Conservation (phyloP, 768 basidiomycete species). For the Lactifluus volemus region DNA sequence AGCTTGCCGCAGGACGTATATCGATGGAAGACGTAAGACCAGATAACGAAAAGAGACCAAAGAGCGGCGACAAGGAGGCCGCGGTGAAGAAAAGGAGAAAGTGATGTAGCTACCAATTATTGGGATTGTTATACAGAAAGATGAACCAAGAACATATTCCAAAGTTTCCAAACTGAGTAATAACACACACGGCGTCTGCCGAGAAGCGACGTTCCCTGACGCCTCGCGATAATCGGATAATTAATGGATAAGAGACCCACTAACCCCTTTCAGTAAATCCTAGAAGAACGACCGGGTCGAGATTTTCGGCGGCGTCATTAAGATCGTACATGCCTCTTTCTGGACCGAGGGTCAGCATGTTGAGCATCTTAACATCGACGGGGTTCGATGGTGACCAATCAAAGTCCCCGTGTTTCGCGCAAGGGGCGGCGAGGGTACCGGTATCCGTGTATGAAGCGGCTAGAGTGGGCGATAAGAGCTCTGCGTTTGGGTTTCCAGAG, state of each 20-base stretch:
- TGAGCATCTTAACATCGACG: not conserved
- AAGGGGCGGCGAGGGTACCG: not conserved
- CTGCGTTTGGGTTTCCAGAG: conserved; percentile 9
- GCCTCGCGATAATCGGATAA: not conserved
- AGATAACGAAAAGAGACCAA: conserved; percentile 12
- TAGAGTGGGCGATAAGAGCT: not conserved
- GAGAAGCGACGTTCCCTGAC: not conserved
- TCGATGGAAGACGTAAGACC: conserved; percentile 22
- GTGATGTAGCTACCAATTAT: not conserved
- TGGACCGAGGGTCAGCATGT: not conserved
- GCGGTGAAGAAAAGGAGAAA: conserved; percentile 16
- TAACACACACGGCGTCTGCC: not conserved
- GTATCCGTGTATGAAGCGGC: not conserved
- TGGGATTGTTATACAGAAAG: not conserved
- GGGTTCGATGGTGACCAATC: not conserved
- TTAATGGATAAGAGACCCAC: not conserved
- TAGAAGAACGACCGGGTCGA: conserved; percentile 6
- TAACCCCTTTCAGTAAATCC: conserved; percentile 1
- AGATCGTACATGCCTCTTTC: not conserved
- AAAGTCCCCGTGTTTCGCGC: not conserved
- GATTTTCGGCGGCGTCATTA: not conserved
- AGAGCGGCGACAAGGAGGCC: not conserved
- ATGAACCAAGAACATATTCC: not conserved
- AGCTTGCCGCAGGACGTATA: conserved; percentile 42
- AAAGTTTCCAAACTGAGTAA: not conserved